Evolutionary conservation across 495 filamentous ascomycete genomes (phyloP).

Genomic region (Talaromyces adpressus): DNA sequence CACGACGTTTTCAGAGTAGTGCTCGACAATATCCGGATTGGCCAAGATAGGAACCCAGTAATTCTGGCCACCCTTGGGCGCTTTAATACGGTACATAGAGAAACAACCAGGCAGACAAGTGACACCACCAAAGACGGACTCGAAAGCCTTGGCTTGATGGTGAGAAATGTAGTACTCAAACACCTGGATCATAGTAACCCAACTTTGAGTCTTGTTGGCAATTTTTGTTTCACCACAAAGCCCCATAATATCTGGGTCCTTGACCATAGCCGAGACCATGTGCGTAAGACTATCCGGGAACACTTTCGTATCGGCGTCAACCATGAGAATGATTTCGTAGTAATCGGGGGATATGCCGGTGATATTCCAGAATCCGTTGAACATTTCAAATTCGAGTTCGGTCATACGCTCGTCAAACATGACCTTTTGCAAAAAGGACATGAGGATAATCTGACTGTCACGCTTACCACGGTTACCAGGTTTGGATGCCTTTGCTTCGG

Average conservation of each 20-base stretch:
- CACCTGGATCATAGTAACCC: slow-evolving; percentile 99
- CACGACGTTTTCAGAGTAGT: slow-evolving; percentile 99
- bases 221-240: slow-evolving; percentile 99
- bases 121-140: slow-evolving; percentile 97
- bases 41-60: slow-evolving; percentile 99
- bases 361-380: slow-evolving; percentile 97
- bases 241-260: slow-evolving; percentile 98
- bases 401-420: slow-evolving; percentile 99
- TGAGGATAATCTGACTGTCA: slow-evolving; percentile 97
- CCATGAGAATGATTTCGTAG: slow-evolving; percentile 96
- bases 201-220: slow-evolving; percentile 90
- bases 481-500: slow-evolving; percentile 72
- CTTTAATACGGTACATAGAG: slow-evolving; percentile 99
- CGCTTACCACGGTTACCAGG: slow-evolving; percentile 97
- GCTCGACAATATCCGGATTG: slow-evolving; percentile 97
- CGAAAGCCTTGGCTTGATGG: slow-evolving; percentile 93
- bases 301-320: slow-evolving; percentile 97
- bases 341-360: slow-evolving; percentile 97
- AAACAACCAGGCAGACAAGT: slow-evolving; percentile 99
- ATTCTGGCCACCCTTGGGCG: slow-evolving; percentile 95
- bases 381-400: slow-evolving; percentile 99
- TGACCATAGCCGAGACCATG: slow-evolving; percentile 99
- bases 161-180: slow-evolving; percentile 98
- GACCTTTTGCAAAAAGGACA: slow-evolving; percentile 99
- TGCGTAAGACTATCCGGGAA: slow-evolving; percentile 97